phyloP scores from a whole-genome alignment of 2,329 filamentous ascomycete genomes.

The Venturia asperata region DNA sequence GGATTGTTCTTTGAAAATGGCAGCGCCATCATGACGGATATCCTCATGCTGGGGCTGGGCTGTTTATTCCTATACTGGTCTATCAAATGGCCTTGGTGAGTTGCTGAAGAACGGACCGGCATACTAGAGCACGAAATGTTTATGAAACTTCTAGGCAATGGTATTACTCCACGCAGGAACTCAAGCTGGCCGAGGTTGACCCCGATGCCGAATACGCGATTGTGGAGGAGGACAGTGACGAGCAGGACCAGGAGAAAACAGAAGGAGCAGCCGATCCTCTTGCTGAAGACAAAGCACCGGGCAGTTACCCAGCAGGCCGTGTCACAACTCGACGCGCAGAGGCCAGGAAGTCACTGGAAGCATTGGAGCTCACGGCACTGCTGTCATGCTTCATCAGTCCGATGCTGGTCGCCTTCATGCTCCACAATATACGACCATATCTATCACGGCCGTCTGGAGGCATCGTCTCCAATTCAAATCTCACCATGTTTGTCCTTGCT shows the following conservation, averaged over 20 bases:
- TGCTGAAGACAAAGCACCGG: conserved; percentile 19
- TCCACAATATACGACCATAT: conserved; percentile 73
- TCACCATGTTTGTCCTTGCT: conserved; percentile 81
- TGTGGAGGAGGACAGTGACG: conserved; percentile 29
- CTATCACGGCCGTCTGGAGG: conserved; percentile 78
- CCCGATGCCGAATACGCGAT: conserved; percentile 24
- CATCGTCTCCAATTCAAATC: conserved; percentile 84
- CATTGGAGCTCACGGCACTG: conserved; percentile 49
- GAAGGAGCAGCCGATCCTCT: neutral
- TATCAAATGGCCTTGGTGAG: conserved; percentile 79
- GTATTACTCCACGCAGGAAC: conserved; percentile 44
- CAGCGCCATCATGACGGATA: conserved; percentile 72
- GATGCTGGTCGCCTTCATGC: conserved; percentile 68
- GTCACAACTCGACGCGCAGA: conserved; percentile 3
- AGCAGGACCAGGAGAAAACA: conserved; percentile 22
- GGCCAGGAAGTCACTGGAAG: conserved; percentile 15
- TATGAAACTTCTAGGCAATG: conserved; percentile 37
- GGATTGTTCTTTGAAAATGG: conserved; percentile 82
- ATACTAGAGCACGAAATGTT: neutral
- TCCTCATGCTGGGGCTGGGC: conserved; percentile 71
- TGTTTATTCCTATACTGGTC: conserved; percentile 90
- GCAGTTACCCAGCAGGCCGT: neutral
- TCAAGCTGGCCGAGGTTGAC: conserved; percentile 21
- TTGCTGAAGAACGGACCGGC: conserved; percentile 11
- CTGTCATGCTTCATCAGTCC: conserved; percentile 73